These are phyloP conservation scores for Leishmania arabica DNA, from an alignment of 208 protist genomes.

Conservation along the genomic window DNA sequence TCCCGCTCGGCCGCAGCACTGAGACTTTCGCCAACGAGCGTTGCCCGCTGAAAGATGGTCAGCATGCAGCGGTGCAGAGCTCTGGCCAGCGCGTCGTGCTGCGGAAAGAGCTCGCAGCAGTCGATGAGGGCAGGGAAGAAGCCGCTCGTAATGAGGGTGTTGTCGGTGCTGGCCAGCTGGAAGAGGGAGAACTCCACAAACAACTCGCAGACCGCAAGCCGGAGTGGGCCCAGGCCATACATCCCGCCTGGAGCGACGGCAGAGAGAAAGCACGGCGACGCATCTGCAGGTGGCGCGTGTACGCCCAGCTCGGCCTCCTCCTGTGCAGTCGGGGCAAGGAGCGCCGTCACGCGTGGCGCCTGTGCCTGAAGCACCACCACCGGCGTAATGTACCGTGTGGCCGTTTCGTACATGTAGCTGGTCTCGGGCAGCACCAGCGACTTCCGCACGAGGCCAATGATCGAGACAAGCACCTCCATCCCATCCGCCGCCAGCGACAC, in stretches of 20 bases:
- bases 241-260: background rate
- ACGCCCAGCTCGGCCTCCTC: constrained; percentile 8
- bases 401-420: constrained; percentile 42
- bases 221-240: constrained; percentile 30
- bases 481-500: constrained; percentile 47
- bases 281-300: background rate
- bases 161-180: constrained; percentile 43
- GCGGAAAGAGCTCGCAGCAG: constrained; percentile 44
- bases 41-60: constrained; percentile 44
- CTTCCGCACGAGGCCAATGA: constrained; percentile 54
- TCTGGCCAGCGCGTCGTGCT: constrained; percentile 43
- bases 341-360: constrained; percentile 30
- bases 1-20: constrained; percentile 42
- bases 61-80: constrained; percentile 46
- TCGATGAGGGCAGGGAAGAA: constrained; percentile 55
- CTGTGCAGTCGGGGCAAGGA: constrained; percentile 20
- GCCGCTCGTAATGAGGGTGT: constrained; percentile 34
- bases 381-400: constrained; percentile 37
- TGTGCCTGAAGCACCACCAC: constrained; percentile 36
- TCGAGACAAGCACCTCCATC: constrained; percentile 44
- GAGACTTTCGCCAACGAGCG: constrained; percentile 34
- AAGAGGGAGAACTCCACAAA: constrained; percentile 63
- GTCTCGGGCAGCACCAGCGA: constrained; percentile 58
- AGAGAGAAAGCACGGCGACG: background rate
- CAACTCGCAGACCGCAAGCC: constrained; percentile 50